Evolutionary conservation across 1,284 basidiomycete species (phyloP).

Genomic region (Cutaneotrichosporon spelunceum): DNA sequence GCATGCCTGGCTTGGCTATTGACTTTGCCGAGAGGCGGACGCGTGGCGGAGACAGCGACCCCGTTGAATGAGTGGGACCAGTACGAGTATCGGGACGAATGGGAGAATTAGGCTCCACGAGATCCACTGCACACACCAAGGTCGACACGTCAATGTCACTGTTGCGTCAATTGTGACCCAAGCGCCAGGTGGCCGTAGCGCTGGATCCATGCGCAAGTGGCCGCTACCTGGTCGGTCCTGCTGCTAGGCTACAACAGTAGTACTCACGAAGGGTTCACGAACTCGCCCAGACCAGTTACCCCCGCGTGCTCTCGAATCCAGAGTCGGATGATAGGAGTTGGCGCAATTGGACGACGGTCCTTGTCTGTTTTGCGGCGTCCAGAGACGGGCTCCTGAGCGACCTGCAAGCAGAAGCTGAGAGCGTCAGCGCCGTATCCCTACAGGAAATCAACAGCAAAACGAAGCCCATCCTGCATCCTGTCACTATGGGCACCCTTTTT

Average conservation of each 20-base stretch:
- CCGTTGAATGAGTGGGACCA: not conserved
- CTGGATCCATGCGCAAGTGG: not conserved
- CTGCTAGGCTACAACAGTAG: not conserved
- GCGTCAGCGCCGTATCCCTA: not conserved
- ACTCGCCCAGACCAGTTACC: constrained; percentile 1
- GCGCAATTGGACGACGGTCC: constrained; percentile 36
- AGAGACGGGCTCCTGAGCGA: constrained; percentile 35
- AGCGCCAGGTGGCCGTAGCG: not conserved
- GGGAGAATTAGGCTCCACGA: constrained; percentile 6
- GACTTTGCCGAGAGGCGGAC: not conserved
- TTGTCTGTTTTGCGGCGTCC: constrained; percentile 39
- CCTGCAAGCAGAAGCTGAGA: constrained; percentile 29
- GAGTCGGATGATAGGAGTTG: constrained; percentile 33
- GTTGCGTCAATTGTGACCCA: constrained; percentile 1
- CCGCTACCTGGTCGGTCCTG: not conserved
- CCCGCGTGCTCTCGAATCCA: constrained; percentile 24
- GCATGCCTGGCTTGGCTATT: not conserved
- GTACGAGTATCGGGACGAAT: not conserved
- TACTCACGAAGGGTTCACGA: constrained; percentile 20
- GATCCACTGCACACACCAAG: constrained; percentile 32
- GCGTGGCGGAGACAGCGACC: not conserved
- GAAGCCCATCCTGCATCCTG: not conserved
- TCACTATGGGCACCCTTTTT: not conserved
- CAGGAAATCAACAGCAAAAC: not conserved
- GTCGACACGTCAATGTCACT: constrained; percentile 30